These are phyloP conservation scores for Simplicillium sp. DNA, from an alignment of 2,329 filamentous ascomycete genomes.

Conservation along the genomic window DNA sequence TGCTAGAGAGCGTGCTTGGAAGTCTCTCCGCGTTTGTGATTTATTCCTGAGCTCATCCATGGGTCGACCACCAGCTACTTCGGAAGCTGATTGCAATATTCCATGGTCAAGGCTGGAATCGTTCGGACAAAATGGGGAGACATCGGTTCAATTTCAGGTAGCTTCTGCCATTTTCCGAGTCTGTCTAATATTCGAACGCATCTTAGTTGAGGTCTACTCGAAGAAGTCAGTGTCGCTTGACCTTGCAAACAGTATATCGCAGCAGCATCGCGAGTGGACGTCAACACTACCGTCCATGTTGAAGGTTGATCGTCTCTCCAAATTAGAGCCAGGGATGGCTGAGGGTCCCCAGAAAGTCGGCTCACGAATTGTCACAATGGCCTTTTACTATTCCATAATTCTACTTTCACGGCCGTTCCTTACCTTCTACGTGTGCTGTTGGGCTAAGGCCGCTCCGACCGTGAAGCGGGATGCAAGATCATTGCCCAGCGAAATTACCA, in stretches of 20 bases:
- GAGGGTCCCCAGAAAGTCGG: neutral
- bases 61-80: constrained; percentile 3
- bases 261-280: constrained; percentile 3
- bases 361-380: constrained; percentile 2
- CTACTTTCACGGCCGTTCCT: constrained; percentile 4
- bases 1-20: constrained; percentile 3
- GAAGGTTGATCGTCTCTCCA: constrained; percentile 1
- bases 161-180: constrained; percentile 4
- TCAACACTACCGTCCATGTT: constrained; percentile 1
- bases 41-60: constrained; percentile 3
- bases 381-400: constrained; percentile 4
- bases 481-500: neutral
- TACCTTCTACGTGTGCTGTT: too few relatives aligned
- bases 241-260: constrained; percentile 2
- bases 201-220: constrained; percentile 3
- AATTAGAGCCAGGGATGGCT: neutral
- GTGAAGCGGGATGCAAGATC: neutral
- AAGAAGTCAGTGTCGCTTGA: constrained; percentile 2
- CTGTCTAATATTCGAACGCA: constrained; percentile 3
- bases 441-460: too few relatives aligned
- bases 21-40: constrained; percentile 4
- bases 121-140: neutral
- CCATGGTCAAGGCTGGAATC: neutral
- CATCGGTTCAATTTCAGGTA: neutral
- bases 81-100: constrained; percentile 2